Base-by-base conservation (phyloP, 2,329 filamentous ascomycete genomes). In the Didymella lethalis region DNA sequence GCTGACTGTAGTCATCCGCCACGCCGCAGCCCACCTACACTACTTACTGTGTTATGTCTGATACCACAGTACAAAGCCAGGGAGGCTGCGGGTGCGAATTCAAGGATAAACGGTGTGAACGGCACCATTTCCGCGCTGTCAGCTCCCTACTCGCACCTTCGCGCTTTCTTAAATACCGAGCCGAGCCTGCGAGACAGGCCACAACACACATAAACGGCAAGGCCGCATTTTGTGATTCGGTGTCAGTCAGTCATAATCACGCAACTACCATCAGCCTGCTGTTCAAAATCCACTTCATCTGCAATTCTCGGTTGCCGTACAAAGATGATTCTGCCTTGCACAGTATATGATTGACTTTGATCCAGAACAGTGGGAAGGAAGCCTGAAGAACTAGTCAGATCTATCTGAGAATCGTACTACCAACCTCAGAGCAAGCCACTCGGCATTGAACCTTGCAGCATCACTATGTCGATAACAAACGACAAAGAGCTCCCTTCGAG, bases 401-500 rank as follows among this genome's bases (percentile, higher is more conserved):
- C 1, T 20, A 36, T 16, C 18, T 26, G 18, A 28, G 7, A 11
- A 20, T 53, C 23, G 12, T n/a, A 36, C 48, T 34, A 14, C 1
- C 31, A 4, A 10, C 18, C 8, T 18, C 2, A 16, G 10, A 43
- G 29, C 36, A 36, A 31, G 11, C 44, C 23, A 23, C 29, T 44
- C 29, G 18, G 29, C 32, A 11, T 44, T n/a, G 45, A 36, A 23
- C 3, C 20, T 48, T 38, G 25, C 34, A 48, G 5, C 20, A 44
- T 43, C 58, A 57, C 38, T 10, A 74, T 75, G 71, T 65, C 64
- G 20, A 44, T 55, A 26, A 49, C 45, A 34, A 57, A 63, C 20
- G 59, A 66, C 14, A 64, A 62, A 36, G 65, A 61, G 31, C 47
- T 40, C 20, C 62, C 57, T 34, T 70, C 69, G n/a, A 67, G 61